Conservation (phyloP, 306 rosid genomes). For the Citrullus amarus region DNA sequence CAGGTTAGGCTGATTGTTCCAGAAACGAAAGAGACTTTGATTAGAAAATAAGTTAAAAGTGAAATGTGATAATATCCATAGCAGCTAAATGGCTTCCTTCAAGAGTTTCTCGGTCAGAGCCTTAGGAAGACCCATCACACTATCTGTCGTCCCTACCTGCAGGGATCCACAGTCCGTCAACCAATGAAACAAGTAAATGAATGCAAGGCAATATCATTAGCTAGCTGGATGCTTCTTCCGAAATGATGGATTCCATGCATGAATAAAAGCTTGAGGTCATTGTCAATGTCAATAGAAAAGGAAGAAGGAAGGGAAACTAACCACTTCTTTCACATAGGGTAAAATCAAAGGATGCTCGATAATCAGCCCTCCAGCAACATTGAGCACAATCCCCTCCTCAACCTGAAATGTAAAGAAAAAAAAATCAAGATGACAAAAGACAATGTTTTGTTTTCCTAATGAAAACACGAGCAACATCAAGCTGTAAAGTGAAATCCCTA, state of each 20-base stretch:
- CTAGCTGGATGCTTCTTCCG: background rate
- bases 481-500: constrained; percentile 21
- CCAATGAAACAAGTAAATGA: background rate
- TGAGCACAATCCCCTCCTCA: constrained; percentile 75
- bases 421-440: background rate
- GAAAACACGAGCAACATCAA: constrained; percentile 9
- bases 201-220: background rate
- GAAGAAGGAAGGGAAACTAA: constrained; percentile 35
- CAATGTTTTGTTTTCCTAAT: background rate
- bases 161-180: constrained; percentile 6
- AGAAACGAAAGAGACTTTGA: background rate
- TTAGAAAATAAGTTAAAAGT: background rate
- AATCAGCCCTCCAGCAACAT: constrained; percentile 88
- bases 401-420: constrained; percentile 25
- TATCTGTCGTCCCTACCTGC: constrained; percentile 92
- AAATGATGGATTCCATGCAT: background rate
- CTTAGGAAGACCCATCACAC: constrained; percentile 97
- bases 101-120: constrained; percentile 59
- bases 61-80: background rate
- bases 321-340: constrained; percentile 84
- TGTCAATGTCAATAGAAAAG: constrained; percentile 1
- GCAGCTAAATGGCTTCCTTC: constrained; percentile 44
- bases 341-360: constrained; percentile 79
- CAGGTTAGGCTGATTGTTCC: background rate
- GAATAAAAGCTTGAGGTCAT: background rate